These are phyloP conservation scores for Endocladia muricata DNA, from an alignment of 31 red algal species.

Conservation along the genomic window DNA sequence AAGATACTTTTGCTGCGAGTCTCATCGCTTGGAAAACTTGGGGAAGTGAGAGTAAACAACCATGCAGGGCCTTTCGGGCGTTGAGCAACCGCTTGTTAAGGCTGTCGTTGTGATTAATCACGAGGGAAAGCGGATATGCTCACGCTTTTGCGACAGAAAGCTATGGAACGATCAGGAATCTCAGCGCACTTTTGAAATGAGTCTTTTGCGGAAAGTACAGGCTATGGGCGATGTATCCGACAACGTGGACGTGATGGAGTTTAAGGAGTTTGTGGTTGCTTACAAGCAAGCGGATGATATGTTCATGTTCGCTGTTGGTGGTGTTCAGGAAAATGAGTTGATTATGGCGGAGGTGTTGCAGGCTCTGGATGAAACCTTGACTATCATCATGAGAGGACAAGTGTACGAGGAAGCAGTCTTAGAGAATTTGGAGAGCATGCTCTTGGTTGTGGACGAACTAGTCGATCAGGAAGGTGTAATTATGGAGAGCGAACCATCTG, in stretches of 20 bases:
- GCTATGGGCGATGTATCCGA: slow-evolving; percentile 73
- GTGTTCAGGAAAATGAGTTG: slow-evolving; percentile 71
- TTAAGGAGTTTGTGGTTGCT: slow-evolving; percentile 74
- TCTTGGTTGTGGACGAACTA: slow-evolving; percentile 85
- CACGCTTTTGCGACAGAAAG: slow-evolving; percentile 69
- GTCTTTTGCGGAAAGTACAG: slow-evolving; percentile 73
- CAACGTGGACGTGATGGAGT: slow-evolving; percentile 78
- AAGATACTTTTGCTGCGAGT: too few relatives aligned
- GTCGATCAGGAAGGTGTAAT: slow-evolving; percentile 92
- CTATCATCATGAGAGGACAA: slow-evolving; percentile 68
- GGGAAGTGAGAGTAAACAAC: too few relatives aligned
- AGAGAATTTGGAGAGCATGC: slow-evolving; percentile 68
- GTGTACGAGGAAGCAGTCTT: slow-evolving; percentile 81
- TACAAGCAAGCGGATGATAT: slow-evolving; percentile 83
- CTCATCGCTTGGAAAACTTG: too few relatives aligned
- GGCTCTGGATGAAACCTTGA: slow-evolving; percentile 63
- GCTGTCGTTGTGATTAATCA: slow-evolving; percentile 80
- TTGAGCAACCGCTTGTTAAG: slow-evolving; percentile 79
- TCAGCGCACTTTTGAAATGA: slow-evolving; percentile 74
- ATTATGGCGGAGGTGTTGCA: slow-evolving; percentile 84
- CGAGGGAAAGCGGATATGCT: slow-evolving; percentile 80
- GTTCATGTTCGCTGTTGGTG: slow-evolving; percentile 75
- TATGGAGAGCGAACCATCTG: slow-evolving; percentile 75
- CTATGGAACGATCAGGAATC: slow-evolving; percentile 68
- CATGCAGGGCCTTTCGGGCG: slow-evolving; percentile 60